These are phyloP conservation scores for Colletotrichum simmondsii DNA, from an alignment of 2,329 filamentous ascomycete species.

Conservation along the genomic window DNA sequence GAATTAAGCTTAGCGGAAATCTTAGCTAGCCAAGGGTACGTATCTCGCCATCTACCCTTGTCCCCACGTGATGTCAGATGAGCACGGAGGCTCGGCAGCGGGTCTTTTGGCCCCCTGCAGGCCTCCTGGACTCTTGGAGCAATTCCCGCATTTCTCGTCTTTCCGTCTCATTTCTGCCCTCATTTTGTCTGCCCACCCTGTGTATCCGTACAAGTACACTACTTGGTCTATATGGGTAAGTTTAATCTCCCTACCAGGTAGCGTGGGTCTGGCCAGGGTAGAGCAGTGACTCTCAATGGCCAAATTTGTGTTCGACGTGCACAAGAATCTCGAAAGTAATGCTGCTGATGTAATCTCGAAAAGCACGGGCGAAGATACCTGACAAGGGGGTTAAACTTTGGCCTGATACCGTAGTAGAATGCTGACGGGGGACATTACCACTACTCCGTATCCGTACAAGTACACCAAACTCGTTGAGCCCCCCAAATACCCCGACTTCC, in stretches of 20 bases:
- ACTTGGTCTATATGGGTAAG: too few relatives aligned
- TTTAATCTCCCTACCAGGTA: too few relatives aligned
- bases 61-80: background rate
- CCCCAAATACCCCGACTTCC: background rate
- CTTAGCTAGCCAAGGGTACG: background rate
- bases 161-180: background rate
- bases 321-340: too few relatives aligned
- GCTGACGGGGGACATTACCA: background rate
- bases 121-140: conserved; percentile 2
- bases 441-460: too few relatives aligned
- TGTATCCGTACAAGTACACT: too few relatives aligned
- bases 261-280: too few relatives aligned
- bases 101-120: conserved; percentile 11
- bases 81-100: conserved; percentile 14
- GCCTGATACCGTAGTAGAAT: too few relatives aligned
- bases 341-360: too few relatives aligned
- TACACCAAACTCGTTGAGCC: background rate
- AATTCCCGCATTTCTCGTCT: background rate
- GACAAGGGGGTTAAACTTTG: too few relatives aligned
- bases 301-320: too few relatives aligned
- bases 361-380: too few relatives aligned
- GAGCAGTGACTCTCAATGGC: too few relatives aligned
- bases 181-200: background rate
- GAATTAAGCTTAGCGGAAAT: conserved; percentile 19
- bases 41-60: background rate